Evolutionary conservation across 306 rosid species (phyloP), one percentile per base, ranked within the genome.

Genomic region (Pyrus communis): DNA sequence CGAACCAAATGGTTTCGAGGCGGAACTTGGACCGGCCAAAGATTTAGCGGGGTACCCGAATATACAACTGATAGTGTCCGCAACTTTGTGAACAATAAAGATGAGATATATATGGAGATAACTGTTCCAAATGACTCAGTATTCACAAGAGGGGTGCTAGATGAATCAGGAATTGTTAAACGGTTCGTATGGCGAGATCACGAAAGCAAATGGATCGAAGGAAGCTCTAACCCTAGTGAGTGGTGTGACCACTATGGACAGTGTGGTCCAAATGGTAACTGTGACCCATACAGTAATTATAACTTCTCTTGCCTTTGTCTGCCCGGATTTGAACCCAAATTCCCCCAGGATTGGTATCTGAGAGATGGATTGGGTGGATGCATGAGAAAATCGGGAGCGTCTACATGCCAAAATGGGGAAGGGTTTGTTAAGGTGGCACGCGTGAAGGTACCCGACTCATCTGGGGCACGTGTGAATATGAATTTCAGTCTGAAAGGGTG

Each of bases 301-400:
- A 23, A 63, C 10, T 82, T 78, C 10, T 58, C 31, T 71, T 91
- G 97, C 62, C 25, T 74, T 9, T 89, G 97, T 64, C 38, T 91
- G 9, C 97, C 91, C 0, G 95, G 97, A 5, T 86, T 85, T 67
- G 84, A 88, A 61, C 95, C 94, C 17, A 79, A 58, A 52, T 62
- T 30, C 4, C 33, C 71, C 6, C 8, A 13, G 2, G 67, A 77
- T 18, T 85, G 89, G 93, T 33, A 75, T 62, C 13, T 77, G 4
- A 65, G 80, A 73, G 89, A 80, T 14, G 81, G 84, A 22, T 77
- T 83, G 5, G 79, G 80, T 30, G 97, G 97, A 33, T 91, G 95
- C 25, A 67, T 75, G 17, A 88, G 88, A 73, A 82, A 43, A 18
- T 57, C 23, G 12, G 84, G 75, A 9, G 70, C 1, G 4, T 67